Conservation (phyloP, 2,329 filamentous ascomycete genomes). For the Elsinoe perseae region DNA sequence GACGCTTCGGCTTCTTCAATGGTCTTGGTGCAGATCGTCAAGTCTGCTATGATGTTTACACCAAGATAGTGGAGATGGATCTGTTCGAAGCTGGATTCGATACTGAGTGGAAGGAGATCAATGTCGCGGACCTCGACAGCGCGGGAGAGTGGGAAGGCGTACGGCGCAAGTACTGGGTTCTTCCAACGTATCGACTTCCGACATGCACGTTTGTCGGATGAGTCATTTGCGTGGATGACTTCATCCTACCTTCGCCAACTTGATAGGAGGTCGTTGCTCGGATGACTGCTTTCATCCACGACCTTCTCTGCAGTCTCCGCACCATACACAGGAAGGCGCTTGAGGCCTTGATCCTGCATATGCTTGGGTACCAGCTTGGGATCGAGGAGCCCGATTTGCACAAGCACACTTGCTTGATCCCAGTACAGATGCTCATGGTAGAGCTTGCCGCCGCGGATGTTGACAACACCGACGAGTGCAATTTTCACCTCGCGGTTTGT, state of each 20-base stretch:
- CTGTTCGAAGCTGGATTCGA: slow-evolving; percentile 82
- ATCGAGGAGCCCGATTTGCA: slow-evolving; percentile 50
- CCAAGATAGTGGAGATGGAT: slow-evolving; percentile 81
- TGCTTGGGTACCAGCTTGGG: slow-evolving; percentile 43
- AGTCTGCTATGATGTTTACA: slow-evolving; percentile 95
- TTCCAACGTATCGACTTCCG: slow-evolving; percentile 69
- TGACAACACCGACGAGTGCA: slow-evolving; percentile 49
- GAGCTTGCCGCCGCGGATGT: slow-evolving; percentile 45
- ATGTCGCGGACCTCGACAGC: slow-evolving; percentile 63
- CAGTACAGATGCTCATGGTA: slow-evolving; percentile 53
- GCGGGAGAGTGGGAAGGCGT: slow-evolving; percentile 83
- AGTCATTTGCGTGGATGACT: slow-evolving; percentile 19
- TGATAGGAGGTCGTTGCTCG: slow-evolving; percentile 36
- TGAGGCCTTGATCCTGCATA: slow-evolving; percentile 24
- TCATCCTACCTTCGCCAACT: slow-evolving; percentile 25
- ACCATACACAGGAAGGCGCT: slow-evolving; percentile 35
- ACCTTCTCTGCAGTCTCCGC: slow-evolving; percentile 37
- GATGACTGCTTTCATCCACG: slow-evolving; percentile 33
- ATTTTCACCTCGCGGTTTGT: slow-evolving; percentile 51
- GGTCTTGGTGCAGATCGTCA: slow-evolving; percentile 83
- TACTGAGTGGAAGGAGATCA: slow-evolving; percentile 72
- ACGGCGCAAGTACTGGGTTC: slow-evolving; percentile 78
- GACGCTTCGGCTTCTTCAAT: slow-evolving; percentile 57
- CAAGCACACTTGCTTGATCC: slow-evolving; percentile 52
- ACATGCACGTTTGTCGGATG: slow-evolving; percentile 66